These are phyloP conservation scores for Trichoderma citrinoviride DNA, from an alignment of 2,329 filamentous ascomycete species.

Conservation along the genomic window DNA sequence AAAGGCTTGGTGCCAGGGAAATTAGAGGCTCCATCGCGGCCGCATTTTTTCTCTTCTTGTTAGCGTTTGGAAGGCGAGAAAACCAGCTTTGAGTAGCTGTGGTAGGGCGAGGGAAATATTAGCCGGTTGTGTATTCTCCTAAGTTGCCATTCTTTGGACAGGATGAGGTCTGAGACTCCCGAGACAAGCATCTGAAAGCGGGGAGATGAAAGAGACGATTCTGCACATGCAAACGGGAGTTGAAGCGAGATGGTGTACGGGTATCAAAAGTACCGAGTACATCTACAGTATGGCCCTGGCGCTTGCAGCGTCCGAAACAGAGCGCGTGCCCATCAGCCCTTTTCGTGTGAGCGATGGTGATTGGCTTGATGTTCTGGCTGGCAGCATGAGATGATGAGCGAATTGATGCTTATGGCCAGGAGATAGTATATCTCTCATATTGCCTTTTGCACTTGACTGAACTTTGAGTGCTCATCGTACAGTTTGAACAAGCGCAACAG, in stretches of 20 bases:
- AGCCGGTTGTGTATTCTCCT: background rate
- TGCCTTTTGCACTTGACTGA: background rate
- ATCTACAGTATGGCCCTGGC: background rate
- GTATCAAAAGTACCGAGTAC: background rate
- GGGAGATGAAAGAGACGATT: background rate
- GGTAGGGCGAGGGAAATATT: background rate
- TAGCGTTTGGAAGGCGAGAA: background rate
- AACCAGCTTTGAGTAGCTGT: too few relatives aligned
- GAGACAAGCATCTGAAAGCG: slow-evolving; percentile 11
- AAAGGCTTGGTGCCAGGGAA: background rate
- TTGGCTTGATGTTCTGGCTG: background rate
- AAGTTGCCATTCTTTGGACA: background rate
- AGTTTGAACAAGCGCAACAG: too few relatives aligned
- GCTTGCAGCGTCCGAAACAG: slow-evolving; percentile 7
- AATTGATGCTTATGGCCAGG: background rate
- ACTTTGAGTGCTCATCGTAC: background rate
- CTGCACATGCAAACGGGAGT: slow-evolving; percentile 12
- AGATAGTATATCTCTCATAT: background rate
- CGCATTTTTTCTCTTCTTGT: background rate
- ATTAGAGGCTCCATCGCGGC: slow-evolving; percentile 11
- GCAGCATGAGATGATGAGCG: background rate
- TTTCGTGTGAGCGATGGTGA: background rate
- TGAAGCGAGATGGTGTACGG: background rate
- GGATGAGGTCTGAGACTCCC: background rate
- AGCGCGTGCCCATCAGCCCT: background rate